Percentiles rank a stretch among this genome's conserved stretches.
phyloP scores from a whole-genome alignment of 1,139 yeast genomes.

The Suhomyces bribrorum region DNA sequence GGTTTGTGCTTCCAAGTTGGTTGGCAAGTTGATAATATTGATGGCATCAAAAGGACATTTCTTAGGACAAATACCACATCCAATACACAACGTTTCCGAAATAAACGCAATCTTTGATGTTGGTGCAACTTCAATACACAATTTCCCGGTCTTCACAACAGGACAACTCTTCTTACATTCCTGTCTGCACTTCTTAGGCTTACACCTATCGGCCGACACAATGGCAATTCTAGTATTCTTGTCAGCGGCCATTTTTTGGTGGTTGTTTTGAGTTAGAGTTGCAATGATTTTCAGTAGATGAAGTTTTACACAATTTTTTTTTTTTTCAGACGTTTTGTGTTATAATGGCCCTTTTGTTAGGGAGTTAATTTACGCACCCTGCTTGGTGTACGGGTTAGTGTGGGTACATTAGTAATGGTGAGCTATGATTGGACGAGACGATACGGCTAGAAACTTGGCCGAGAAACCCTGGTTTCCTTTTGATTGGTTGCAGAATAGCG shows the following conservation, averaged over 20 bases:
- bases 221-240: constrained; percentile 89
- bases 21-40: constrained; percentile 91
- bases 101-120: constrained; percentile 90
- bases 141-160: constrained; percentile 94
- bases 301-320: constrained; percentile 14
- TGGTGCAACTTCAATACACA: constrained; percentile 95
- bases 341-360: constrained; percentile 7
- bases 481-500: no score
- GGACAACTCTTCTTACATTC: constrained; percentile 98
- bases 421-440: constrained; percentile 12
- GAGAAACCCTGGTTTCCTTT: no score
- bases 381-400: constrained; percentile 15
- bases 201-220: constrained; percentile 90
- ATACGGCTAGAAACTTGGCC: no score
- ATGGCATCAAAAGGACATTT: constrained; percentile 98
- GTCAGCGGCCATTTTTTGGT: constrained; percentile 43
- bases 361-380: constrained; percentile 14
- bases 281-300: background rate
- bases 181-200: constrained; percentile 97
- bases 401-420: constrained; percentile 16
- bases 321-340: constrained; percentile 14
- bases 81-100: constrained; percentile 94
- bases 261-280: constrained; percentile 2
- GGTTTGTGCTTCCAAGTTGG: constrained; percentile 87
- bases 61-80: constrained; percentile 99